Evolutionary conservation across 2,329 filamentous ascomycete species (phyloP), one percentile per base, ranked within the genome.

Genomic region (Xylariaceae sp.): DNA sequence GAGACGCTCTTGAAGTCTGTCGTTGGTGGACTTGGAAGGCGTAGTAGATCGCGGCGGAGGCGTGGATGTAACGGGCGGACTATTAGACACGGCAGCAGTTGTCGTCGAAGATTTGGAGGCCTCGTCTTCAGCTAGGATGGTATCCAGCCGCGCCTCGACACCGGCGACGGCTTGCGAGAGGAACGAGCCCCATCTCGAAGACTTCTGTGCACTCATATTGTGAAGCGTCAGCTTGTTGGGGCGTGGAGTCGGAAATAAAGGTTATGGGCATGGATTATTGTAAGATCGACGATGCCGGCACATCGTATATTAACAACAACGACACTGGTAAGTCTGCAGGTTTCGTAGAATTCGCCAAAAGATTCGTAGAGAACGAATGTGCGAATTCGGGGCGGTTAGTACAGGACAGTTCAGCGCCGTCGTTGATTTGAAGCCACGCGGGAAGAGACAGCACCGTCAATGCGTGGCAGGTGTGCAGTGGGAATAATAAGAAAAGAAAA

Each of bases 71-170:
- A 60, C 70, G 3, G 53, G 49, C 6, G 48, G 51, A 39, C 63
- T 48, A 31, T 58, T 45, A 35, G 68, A 60, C 31, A n/a, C 45
- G 44, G 30, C 50, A 30, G 66, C 62, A 40, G 65, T 68, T 51
- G 67, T 53, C 34, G 62, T 55, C 72, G 73, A 19, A 19, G 19
- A 19, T 53, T 72, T 75, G 49, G 72, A 71, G 34, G 71, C 70
- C 47, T 86, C 84, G 53, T 89, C 85, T 62, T 96, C 91, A 51
- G 90, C 85, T 57, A 99, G 80, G 55, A 99, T 95, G 48, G 83
- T 91, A 71, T 99, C 94, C 56, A 99, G 81, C 43, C 89, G 85
- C 56, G 91, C 95, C 74, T 99, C 94, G 55, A 99, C 88, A 57
- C 91, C 91, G 52, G 91, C 91, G 57, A 97, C 90, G 60, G 92